Conservation (phyloP, 148 eudicot genomes). For the Drosera capensis region DNA sequence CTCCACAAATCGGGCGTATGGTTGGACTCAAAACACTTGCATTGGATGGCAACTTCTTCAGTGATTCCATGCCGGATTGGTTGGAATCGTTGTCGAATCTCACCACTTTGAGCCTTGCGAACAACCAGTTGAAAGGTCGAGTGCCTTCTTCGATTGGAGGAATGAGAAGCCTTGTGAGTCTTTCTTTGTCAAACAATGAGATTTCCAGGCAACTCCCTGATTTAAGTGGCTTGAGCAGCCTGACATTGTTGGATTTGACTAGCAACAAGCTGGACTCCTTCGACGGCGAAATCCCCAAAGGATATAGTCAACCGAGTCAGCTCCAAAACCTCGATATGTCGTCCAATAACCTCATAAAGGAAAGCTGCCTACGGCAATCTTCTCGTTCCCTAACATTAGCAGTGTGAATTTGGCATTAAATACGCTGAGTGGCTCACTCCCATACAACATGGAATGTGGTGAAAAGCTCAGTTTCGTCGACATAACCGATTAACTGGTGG, state of each 20-base stretch:
- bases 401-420: conserved; percentile 54
- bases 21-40: conserved; percentile 30
- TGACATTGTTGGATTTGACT: conserved; percentile 35
- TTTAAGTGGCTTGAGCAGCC: conserved; percentile 25
- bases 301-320: conserved; percentile 17
- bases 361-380: conserved; percentile 23
- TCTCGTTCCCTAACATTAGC: conserved; percentile 41
- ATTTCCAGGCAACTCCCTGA: conserved; percentile 45
- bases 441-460: conserved; percentile 39
- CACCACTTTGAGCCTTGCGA: conserved; percentile 27
- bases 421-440: conserved; percentile 43
- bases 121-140: conserved; percentile 34
- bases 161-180: conserved; percentile 19
- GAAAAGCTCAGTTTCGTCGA: conserved; percentile 37
- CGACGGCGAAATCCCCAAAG: conserved; percentile 25
- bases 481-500: conserved; percentile 37
- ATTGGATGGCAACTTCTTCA: conserved; percentile 49
- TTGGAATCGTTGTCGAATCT: conserved; percentile 29
- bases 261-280: conserved; percentile 36
- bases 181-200: conserved; percentile 34
- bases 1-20: conserved; percentile 36
- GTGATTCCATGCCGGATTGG: conserved; percentile 36
- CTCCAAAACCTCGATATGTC: conserved; percentile 59
- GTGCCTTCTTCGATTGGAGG: conserved; percentile 30
- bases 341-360: conserved; percentile 34